Base-by-base conservation (phyloP, 768 basidiomycete genomes). In the Calocybe indica region DNA sequence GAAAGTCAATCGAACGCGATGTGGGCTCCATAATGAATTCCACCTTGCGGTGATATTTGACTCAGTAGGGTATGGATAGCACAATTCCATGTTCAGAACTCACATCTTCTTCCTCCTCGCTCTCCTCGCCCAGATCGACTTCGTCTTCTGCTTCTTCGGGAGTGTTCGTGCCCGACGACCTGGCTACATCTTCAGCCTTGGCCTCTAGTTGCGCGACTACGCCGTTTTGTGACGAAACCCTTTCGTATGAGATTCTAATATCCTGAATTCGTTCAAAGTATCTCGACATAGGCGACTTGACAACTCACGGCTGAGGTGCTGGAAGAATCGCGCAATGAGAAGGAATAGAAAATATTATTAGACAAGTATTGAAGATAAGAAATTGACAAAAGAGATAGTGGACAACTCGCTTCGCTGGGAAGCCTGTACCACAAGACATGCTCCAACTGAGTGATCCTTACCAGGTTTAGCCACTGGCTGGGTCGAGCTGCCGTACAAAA, bases 21-120 rank as follows among this genome's bases (percentile, higher is more conserved):
- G 82, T 71, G 2, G 82, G 82, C 57, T 95, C 90, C 80, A 91
- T 85, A 46, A 95, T 92, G 55, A 95, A 88, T 70, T 95, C 92
- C 52, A 95, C 75, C 61, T 95, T 84, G 85, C 91, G 8, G 38
- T 13, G 46, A 43, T 22, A 42, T n/a, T 32, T 33, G 32, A 32
- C 22, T 47, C 39, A 52, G 40, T 10, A 11, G 40, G 40, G 11
- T 2, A 36, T 40, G 22, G 42, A 33, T 29, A 42, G 41, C 40
- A 6, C 37, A 43, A 7, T 38, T 38, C 10, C 10, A 36, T 22
- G 52, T 8, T 37, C 12, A 49, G 9, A 15, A 52, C 56, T 50
- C 43, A 66, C 70, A 49, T 65, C 69, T 53, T 82, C 83, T 70
- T 62, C 74, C 67, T 75, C 55, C 65, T 74, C 10, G 60, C 65